These are phyloP conservation scores for Magnolia kwangsiensis DNA, from an alignment of 164 flowering plant genomes.

Conservation along the genomic window DNA sequence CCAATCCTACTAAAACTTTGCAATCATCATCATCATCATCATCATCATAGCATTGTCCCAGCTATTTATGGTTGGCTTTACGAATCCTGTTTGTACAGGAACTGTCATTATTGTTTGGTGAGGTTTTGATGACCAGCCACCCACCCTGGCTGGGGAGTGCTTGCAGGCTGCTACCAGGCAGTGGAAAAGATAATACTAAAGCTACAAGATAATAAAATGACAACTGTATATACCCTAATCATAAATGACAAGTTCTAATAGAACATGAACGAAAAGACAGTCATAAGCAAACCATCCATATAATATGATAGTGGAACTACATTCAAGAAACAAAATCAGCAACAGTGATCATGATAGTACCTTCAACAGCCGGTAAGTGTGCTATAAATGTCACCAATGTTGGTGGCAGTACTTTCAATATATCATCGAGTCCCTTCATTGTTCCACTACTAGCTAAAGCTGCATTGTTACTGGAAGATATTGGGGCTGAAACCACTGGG, in stretches of 20 bases:
- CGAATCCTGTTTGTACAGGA: no score
- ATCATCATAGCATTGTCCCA: no score
- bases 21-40: no score
- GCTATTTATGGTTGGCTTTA: no score
- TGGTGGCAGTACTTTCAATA: conserved; percentile 69
- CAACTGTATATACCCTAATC: not conserved
- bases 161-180: not conserved
- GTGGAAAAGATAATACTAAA: not conserved
- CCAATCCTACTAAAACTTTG: no score
- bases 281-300: not conserved
- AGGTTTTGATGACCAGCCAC: not conserved
- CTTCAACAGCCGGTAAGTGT: conserved; percentile 72
- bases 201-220: not conserved
- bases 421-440: conserved; percentile 45
- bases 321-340: conserved; percentile 3
- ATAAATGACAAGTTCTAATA: not conserved
- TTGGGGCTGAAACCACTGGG: conserved; percentile 40
- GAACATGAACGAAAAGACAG: not conserved
- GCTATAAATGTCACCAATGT: conserved; percentile 65
- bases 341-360: conserved; percentile 30
- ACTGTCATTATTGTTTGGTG: not conserved
- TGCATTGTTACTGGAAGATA: conserved; percentile 22
- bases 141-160: not conserved
- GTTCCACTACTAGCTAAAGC: conserved; percentile 35
- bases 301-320: not conserved